Conservation (phyloP, 2,329 filamentous ascomycete genomes). For the Neonectria ditissima region DNA sequence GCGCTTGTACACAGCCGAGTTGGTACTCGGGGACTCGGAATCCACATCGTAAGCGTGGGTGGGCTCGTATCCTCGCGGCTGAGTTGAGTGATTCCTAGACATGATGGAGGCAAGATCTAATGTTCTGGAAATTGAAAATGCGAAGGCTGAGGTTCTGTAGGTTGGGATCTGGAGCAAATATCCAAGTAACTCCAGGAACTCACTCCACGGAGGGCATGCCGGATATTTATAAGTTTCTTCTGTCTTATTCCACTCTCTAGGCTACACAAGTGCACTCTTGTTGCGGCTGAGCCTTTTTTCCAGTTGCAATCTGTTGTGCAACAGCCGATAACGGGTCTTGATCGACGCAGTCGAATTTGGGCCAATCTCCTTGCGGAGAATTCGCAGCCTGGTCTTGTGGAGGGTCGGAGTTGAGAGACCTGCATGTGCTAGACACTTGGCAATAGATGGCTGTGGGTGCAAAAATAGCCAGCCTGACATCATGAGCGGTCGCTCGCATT, state of each 20-base stretch:
- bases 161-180: background rate
- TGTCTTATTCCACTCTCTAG: background rate
- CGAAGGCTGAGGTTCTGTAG: background rate
- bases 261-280: background rate
- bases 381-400: background rate
- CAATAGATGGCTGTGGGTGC: background rate
- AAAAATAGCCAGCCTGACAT: background rate
- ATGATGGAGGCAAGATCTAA: background rate
- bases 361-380: background rate
- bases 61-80: background rate
- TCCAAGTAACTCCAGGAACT: background rate
- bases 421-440: background rate
- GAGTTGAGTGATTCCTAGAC: background rate
- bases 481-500: background rate
- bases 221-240: background rate
- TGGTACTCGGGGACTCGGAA: constrained; percentile 4
- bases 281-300: background rate
- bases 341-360: background rate
- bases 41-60: constrained; percentile 3
- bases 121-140: background rate
- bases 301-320: background rate
- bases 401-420: background rate
- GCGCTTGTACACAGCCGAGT: background rate
- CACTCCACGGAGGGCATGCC: background rate
- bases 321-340: background rate